Evolutionary conservation across 805 yeast species (phyloP).

Genomic region (Pichia sporocuriosa): DNA sequence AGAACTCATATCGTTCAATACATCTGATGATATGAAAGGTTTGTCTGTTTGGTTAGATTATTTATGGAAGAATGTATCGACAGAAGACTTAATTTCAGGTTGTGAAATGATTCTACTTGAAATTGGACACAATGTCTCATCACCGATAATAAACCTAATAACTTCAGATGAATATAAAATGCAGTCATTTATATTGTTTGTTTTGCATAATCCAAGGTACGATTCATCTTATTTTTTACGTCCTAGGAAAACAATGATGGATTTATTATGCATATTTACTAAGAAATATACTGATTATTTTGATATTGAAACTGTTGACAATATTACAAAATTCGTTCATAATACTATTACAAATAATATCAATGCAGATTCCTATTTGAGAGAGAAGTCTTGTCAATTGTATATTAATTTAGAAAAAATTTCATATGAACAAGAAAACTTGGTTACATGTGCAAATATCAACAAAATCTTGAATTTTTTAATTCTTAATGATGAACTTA

Average conservation of each 20-base stretch:
- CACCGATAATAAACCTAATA: not conserved
- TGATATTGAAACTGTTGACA: conserved; percentile 2
- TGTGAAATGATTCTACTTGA: no score
- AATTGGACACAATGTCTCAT: not conserved
- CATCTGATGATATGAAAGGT: no score
- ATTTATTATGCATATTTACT: not conserved
- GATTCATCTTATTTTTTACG: not conserved
- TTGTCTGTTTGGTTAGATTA: no score
- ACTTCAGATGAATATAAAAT: not conserved
- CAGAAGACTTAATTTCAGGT: no score
- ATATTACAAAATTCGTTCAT: not conserved
- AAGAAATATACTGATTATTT: not conserved
- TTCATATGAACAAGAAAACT: not conserved
- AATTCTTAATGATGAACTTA: not conserved
- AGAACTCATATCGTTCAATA: no score
- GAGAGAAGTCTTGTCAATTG: not conserved
- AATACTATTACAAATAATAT: conserved; percentile 5
- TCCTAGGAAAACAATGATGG: not conserved
- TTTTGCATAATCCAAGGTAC: not conserved
- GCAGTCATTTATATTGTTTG: not conserved
- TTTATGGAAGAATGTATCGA: no score
- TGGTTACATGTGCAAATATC: conserved; percentile 2
- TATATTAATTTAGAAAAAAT: not conserved
- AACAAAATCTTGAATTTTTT: conserved; percentile 1
- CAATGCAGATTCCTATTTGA: not conserved